These are phyloP conservation scores for Astraeus odoratus DNA, from an alignment of 768 basidiomycete species.

Conservation along the genomic window DNA sequence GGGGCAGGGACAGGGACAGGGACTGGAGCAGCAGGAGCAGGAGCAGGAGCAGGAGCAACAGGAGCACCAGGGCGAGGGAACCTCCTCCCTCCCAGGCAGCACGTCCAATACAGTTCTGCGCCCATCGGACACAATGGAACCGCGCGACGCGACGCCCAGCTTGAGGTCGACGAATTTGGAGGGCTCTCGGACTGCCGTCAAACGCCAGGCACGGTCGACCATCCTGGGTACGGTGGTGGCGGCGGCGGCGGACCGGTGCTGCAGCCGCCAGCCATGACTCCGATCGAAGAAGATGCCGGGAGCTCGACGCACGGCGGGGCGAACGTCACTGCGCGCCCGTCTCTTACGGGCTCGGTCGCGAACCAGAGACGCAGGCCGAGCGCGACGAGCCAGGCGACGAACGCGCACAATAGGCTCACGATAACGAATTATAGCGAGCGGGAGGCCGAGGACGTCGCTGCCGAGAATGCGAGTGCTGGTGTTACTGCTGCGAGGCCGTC, in stretches of 20 bases:
- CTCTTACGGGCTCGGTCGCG: background rate
- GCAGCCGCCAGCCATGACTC: constrained; percentile 12
- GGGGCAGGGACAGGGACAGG: background rate
- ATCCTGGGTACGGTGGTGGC: constrained; percentile 23
- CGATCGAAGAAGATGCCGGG: constrained; percentile 21
- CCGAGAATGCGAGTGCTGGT: constrained; percentile 20
- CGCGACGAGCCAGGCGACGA: constrained; percentile 6
- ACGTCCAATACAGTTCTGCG: constrained; percentile 24
- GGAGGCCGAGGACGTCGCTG: constrained; percentile 40
- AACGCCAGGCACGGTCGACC: constrained; percentile 16
- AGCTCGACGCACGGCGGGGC: background rate
- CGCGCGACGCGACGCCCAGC: constrained; percentile 1
- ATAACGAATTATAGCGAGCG: constrained; percentile 36
- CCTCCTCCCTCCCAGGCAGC: constrained; percentile 11
- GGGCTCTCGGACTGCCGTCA: constrained; percentile 9
- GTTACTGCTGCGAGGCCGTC: background rate
- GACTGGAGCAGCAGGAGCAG: too few species aligned
- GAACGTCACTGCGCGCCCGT: constrained; percentile 5
- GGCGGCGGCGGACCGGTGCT: too few species aligned
- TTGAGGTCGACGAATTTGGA: constrained; percentile 18
- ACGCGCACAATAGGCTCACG: constrained; percentile 31
- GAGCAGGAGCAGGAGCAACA: background rate
- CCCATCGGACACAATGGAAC: constrained; percentile 18
- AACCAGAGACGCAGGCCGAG: constrained; percentile 26
- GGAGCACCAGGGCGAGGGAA: constrained; percentile 5